Evolutionary conservation across 2,329 filamentous ascomycete species (phyloP), one percentile per base, ranked within the genome.

Genomic region (Didymella segeticola): DNA sequence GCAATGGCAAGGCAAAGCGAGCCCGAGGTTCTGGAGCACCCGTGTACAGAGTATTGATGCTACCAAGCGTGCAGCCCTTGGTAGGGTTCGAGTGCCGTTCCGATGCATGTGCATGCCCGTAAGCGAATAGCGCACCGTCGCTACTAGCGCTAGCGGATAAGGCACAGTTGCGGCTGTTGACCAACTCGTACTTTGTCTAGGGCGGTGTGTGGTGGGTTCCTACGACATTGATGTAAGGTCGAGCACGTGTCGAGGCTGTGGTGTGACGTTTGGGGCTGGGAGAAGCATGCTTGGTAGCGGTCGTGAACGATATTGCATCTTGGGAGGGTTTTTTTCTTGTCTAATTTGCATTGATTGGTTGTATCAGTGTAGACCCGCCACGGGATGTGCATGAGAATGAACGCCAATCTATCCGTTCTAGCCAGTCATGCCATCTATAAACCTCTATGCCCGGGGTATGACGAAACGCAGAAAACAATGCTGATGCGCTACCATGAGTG

Each of bases 81-180:
- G 46, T 41, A 29, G 17, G 15, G 15, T 17, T 17, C 15, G 25
- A 48, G 31, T 39, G 51, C 38, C 39, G 51, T 43, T 48, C 51
- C 31, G 51, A 39, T 48, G 50, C 37, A 30, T 43, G 20, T 20
- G 12, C 7, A 17, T 36, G 26, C 25, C 38, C 33, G n/a, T 23
- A 22, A 20, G 41, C 47, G 11, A 31, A 25, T 42, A 36, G 25
- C 12, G 30, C 5, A 12, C 22, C 31, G 20, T 31, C 29, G 14
- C 31, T 29, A 12, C 23, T 22, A 22, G 29, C 45, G 45, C 51
- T 54, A 49, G 41, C 45, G 45, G 51, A 41, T 54, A 54, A 49
- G 34, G 41, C 41, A 49, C 51, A 34, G 45, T 17, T 49, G 39
- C 39, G 45, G 50, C 43, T 53, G 20, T 43, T 25, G 27, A 19